phyloP scores from a whole-genome alignment of 768 basidiomycete species.

The Hysterangium stoloniferum region DNA sequence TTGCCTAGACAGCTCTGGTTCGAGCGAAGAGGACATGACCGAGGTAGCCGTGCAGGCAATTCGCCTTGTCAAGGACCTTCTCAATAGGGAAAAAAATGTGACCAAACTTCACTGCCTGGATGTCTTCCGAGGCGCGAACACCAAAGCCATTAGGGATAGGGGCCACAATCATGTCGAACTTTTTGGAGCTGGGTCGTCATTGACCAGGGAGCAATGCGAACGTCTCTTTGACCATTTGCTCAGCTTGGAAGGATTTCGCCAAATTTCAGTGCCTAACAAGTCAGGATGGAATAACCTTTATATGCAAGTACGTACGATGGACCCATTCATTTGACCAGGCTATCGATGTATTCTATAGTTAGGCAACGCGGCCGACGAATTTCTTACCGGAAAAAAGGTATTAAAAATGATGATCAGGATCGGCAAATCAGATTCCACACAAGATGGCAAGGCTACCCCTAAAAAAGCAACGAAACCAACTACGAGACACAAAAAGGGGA shows the following conservation, averaged over 20 bases:
- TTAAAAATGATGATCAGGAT: conserved; percentile 13
- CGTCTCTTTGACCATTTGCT: conserved; percentile 54
- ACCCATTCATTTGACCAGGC: not conserved
- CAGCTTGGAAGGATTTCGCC: conserved; percentile 39
- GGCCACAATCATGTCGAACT: conserved; percentile 38
- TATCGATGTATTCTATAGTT: conserved; percentile 11
- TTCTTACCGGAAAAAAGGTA: conserved; percentile 7
- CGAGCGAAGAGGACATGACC: conserved; percentile 53
- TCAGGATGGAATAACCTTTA: conserved; percentile 47
- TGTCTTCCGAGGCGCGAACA: conserved; percentile 60
- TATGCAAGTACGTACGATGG: conserved; percentile 35
- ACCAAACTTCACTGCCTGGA: conserved; percentile 54
- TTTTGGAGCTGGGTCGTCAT: conserved; percentile 47
- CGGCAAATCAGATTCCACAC: not conserved
- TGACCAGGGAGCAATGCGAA: conserved; percentile 50
- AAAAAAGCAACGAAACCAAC: not conserved
- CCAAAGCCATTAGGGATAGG: conserved; percentile 35
- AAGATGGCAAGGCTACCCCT: conserved; percentile 1
- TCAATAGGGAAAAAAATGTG: conserved; percentile 38
- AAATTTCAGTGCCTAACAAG: conserved; percentile 36
- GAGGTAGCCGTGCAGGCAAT: conserved; percentile 48
- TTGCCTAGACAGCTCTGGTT: conserved; percentile 47
- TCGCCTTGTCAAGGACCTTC: conserved; percentile 43
- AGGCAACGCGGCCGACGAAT: conserved; percentile 12
- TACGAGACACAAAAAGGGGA: conserved; percentile 2